Base-by-base conservation (phyloP, 1,284 basidiomycete genomes). In the Microbotryomycetes sp. region DNA sequence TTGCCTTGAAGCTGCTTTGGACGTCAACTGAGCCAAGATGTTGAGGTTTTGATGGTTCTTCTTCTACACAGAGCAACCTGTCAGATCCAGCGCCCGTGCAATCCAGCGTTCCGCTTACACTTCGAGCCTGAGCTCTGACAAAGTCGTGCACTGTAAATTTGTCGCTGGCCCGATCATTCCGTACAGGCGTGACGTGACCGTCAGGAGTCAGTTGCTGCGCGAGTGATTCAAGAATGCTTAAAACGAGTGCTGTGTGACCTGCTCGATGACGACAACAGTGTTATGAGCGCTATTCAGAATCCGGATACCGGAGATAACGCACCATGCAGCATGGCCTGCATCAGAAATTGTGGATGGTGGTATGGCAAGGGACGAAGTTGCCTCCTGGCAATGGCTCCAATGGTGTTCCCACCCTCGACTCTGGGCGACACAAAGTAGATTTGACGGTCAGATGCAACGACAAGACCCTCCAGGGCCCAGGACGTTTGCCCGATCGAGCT, bases 321-420 rank as follows among this genome's bases (percentile, higher is more conserved):
- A 92, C 91, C 86, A 89, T 92, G 93, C 15, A 93, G 77, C 48
- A 96, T 78, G 72, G 89, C 92, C 72, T 94, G 92, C n/a, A 90
- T 78, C 15, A 96, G 76, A 81, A 93, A 87, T 70, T 92, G 89
- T 2, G 92, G 92, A 76, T 94, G 89, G 74, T 89, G 92, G 74
- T 94, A 88, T 30, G 84, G 82, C 49, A 96, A 76, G 1, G 91
- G 90, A 0, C 88, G 89, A 74, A 92, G 16, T 1, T 28, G 25
- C 28, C 63, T 83, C 79, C 54, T 64, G 53, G 0, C 51, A 26
- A 14, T n/a, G n/a, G n/a, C n/a, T n/a, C n/a, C n/a, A n/a, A n/a
- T n/a, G n/a, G 62, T 84, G 80, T 74, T 81, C 3, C 65, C 65
- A 7, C 64, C 56, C 9, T 71, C 69, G 25, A 79, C 69, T 58